Base-by-base conservation (phyloP, 2,329 filamentous ascomycete genomes). In the Arthrobotrys pseudoclavata region DNA sequence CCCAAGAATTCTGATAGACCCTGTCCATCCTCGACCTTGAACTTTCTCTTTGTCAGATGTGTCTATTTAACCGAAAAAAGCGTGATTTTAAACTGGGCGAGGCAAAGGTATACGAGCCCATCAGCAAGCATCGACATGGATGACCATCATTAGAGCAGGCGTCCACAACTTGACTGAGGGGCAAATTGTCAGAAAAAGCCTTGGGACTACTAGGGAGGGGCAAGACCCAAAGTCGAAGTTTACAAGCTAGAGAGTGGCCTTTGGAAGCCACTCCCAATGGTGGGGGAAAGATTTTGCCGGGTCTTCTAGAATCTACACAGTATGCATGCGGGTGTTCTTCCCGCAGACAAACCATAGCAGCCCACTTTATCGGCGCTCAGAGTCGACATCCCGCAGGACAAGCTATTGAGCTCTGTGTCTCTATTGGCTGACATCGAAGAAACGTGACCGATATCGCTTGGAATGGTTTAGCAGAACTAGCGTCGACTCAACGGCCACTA, bases 11-110 rank as follows among this genome's bases (percentile, higher is more conserved):
- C 50, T 42, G 40, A 62, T 40, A 53, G 62, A 53, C 69, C 69
- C 69, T 74, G 69, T 52, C 31, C 26, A 10, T 13, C 50, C 40
- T 53, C n/a, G 12, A 48, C 40, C n/a, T 34, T 48, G 62, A 67
- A 55, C 67, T 45, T 62, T 64, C 64, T 76, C 37, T 72, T 69
- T 76, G 71, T 76, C 71, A 76, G 72, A 76, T 55, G 72, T 76
- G 40, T n/a, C 37, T 57, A 76, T 76, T 76, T 76, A 76, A 69
- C 72, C 72, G 72, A 76, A 64, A 70, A 60, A 69, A 76, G 66
- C 66, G 52, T 76, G 66, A 70, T 70, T 76, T 76, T 69, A 31
- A 50, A 18, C 69, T 50, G 42, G 57, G 52, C 61, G 45, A 71
- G 69, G 52, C 69, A 74, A 68, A 74, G 52, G 48, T 61, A 61